Conservation (phyloP, 208 protist species). For the Herpetomonas samuelpessoai region DNA sequence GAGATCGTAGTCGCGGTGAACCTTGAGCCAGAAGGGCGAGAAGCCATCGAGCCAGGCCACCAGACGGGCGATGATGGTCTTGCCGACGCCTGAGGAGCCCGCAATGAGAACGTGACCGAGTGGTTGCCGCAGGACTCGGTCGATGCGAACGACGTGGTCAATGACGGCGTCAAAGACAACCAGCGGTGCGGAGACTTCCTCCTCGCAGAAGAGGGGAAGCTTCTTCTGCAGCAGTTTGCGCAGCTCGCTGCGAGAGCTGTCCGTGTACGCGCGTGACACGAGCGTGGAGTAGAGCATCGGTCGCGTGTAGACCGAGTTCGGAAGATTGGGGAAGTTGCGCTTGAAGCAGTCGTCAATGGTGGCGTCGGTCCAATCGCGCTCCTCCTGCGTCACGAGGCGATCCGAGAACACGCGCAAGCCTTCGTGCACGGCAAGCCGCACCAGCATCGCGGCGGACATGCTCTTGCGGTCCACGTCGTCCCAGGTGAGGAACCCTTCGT, state of each 20-base stretch:
- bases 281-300: conserved; percentile 97
- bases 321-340: conserved; percentile 82
- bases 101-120: conserved; percentile 97
- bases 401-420: conserved; percentile 97
- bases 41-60: conserved; percentile 98
- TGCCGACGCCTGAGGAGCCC: conserved; percentile 97
- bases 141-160: conserved; percentile 98
- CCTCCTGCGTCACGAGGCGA: conserved; percentile 91
- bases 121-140: conserved; percentile 98
- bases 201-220: conserved; percentile 95
- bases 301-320: conserved; percentile 51
- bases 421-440: conserved; percentile 97
- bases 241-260: conserved; percentile 88
- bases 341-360: conserved; percentile 71
- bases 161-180: conserved; percentile 98
- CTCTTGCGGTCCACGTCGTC: conserved; percentile 32
- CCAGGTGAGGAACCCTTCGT: conserved; percentile 91
- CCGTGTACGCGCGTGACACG: conserved; percentile 90
- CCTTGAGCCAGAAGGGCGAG: conserved; percentile 96
- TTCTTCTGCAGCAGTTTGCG: conserved; percentile 88
- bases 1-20: conserved; percentile 95
- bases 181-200: conserved; percentile 97
- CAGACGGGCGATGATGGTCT: conserved; percentile 97
- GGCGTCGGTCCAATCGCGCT: conserved; percentile 94
- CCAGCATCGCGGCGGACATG: conserved; percentile 65